These are phyloP conservation scores for Lentinus brumalis DNA, from an alignment of 768 basidiomycete species.

Conservation along the genomic window DNA sequence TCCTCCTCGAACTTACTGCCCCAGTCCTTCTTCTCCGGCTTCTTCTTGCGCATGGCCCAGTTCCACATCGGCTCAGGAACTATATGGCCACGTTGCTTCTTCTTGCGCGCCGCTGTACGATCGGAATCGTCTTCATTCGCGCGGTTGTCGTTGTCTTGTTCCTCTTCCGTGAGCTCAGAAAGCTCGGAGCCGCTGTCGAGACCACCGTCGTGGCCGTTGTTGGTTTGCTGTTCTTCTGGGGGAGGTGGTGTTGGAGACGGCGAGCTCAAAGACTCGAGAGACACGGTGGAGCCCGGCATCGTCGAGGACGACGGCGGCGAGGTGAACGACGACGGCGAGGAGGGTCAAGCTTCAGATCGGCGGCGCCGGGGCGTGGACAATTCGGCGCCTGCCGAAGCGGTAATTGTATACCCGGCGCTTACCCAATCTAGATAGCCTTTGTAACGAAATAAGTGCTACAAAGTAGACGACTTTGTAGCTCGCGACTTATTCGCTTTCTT, in stretches of 20 bases:
- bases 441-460: no score
- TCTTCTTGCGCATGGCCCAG: constrained; percentile 63
- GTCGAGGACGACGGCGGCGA: constrained; percentile 28
- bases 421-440: background rate
- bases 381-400: constrained; percentile 10
- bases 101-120: constrained; percentile 25
- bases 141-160: constrained; percentile 52
- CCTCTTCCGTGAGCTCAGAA: constrained; percentile 83
- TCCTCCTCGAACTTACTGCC: constrained; percentile 41
- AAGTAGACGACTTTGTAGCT: background rate
- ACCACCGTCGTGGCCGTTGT: constrained; percentile 38
- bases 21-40: constrained; percentile 30
- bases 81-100: constrained; percentile 52
- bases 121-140: constrained; percentile 28
- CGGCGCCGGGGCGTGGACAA: constrained; percentile 21
- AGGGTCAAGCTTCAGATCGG: constrained; percentile 1
- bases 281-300: constrained; percentile 59
- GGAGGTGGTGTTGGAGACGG: constrained; percentile 65
- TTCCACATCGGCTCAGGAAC: constrained; percentile 86
- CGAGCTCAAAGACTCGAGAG: constrained; percentile 65
- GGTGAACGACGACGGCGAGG: constrained; percentile 1
- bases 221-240: constrained; percentile 29
- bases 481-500: background rate
- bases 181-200: constrained; percentile 75
- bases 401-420: constrained; percentile 11